Percentiles rank a stretch among this genome's conserved stretches.
Evolutionary conservation across 2,329 filamentous ascomycete genomes (phyloP).

Genomic region (Clarireedia sp.): DNA sequence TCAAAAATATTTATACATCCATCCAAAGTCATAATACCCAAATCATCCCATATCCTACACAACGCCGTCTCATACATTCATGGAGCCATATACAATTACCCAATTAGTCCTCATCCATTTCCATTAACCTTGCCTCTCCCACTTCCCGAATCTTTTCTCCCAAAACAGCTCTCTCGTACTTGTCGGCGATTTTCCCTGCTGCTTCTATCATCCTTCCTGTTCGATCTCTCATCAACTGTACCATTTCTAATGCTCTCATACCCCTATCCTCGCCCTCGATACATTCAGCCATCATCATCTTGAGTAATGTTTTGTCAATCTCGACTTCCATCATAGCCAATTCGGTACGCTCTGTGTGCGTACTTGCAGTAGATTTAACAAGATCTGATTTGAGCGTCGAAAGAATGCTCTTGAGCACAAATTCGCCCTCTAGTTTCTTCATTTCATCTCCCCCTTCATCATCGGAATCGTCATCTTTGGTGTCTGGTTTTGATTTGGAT

Average conservation of each 20-base stretch:
- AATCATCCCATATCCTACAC: neutral
- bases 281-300: conserved; percentile 84
- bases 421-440: conserved; percentile 68
- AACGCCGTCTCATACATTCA: conserved; percentile 3
- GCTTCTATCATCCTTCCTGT: conserved; percentile 87
- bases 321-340: conserved; percentile 70
- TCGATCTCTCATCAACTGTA: conserved; percentile 73
- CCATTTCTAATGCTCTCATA: conserved; percentile 91
- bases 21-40: neutral
- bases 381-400: conserved; percentile 70
- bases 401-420: conserved; percentile 65
- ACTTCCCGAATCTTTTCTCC: conserved; percentile 86
- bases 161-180: conserved; percentile 73
- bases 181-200: conserved; percentile 77
- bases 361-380: conserved; percentile 57
- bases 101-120: conserved; percentile 26
- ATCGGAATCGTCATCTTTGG: conserved; percentile 30
- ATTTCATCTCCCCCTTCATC: conserved; percentile 41
- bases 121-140: conserved; percentile 48
- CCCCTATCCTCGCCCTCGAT: conserved; percentile 86
- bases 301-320: conserved; percentile 81
- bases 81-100: neutral
- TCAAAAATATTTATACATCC: neutral
- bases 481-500: conserved; percentile 38
- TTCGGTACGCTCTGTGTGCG: conserved; percentile 55